phyloP scores from a whole-genome alignment of 768 basidiomycete species.

The Russula emetica region DNA sequence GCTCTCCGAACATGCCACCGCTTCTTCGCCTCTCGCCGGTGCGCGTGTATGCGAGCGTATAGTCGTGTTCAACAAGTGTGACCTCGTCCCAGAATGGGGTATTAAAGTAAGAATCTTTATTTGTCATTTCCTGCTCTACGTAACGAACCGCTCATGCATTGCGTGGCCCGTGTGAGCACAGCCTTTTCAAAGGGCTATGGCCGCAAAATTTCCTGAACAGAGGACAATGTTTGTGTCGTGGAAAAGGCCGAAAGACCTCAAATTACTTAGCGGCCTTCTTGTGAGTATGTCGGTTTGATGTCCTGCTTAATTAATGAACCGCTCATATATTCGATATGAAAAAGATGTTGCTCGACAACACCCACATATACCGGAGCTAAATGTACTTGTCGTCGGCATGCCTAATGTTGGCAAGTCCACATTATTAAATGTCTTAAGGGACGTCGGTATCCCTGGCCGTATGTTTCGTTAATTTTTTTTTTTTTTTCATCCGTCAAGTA shows the following conservation, averaged over 20 bases:
- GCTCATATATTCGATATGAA: slow-evolving; percentile 6
- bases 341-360: slow-evolving; percentile 66
- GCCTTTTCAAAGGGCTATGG: slow-evolving; percentile 76
- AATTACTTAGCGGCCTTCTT: slow-evolving; percentile 58
- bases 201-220: slow-evolving; percentile 64
- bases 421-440: slow-evolving; percentile 82
- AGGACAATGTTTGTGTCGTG: slow-evolving; percentile 66
- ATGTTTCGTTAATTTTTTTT: not conserved
- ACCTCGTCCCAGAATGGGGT: slow-evolving; percentile 85
- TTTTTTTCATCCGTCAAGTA: slow-evolving; percentile 4
- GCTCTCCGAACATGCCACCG: slow-evolving; percentile 22
- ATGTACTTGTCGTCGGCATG: slow-evolving; percentile 95
- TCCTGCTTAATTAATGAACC: not conserved
- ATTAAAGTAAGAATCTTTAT: slow-evolving; percentile 56
- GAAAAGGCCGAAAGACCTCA: slow-evolving; percentile 63
- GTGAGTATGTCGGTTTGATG: slow-evolving; percentile 55
- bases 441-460: slow-evolving; percentile 72
- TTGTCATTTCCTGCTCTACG: slow-evolving; percentile 1
- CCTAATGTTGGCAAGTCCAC: slow-evolving; percentile 99
- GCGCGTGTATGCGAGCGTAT: slow-evolving; percentile 67
- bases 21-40: slow-evolving; percentile 17
- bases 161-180: slow-evolving; percentile 31
- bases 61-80: slow-evolving; percentile 89
- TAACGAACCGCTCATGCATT: slow-evolving; percentile 19
- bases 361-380: slow-evolving; percentile 69